Evolutionary conservation across 176 grass and related monocot species (phyloP).

Genomic region (Thinopyrum elongatum): DNA sequence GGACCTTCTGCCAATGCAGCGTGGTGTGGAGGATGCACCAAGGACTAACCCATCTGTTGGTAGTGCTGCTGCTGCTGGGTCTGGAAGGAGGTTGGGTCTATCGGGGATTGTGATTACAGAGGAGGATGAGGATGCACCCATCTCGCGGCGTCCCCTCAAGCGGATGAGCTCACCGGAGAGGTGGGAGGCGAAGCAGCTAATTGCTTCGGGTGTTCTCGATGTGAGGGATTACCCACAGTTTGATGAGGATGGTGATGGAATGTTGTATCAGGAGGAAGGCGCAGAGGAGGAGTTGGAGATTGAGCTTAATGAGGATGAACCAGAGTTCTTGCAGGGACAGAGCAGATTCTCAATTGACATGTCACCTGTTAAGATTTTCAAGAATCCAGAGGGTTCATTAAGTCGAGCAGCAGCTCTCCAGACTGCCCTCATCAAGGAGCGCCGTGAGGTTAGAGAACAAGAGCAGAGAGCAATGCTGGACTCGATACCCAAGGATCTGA

Average conservation of each 20-base stretch:
- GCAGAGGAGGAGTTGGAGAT: slow-evolving; percentile 86
- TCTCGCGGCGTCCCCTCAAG: slow-evolving; percentile 54
- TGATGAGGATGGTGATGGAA: slow-evolving; percentile 79
- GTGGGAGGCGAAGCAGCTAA: slow-evolving; percentile 92
- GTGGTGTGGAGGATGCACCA: slow-evolving; percentile 41
- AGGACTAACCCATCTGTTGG: slow-evolving; percentile 56
- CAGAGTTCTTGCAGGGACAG: slow-evolving; percentile 87
- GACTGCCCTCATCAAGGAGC: slow-evolving; percentile 91
- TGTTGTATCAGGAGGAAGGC: slow-evolving; percentile 90
- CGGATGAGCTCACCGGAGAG: slow-evolving; percentile 91
- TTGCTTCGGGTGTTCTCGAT: slow-evolving; percentile 80
- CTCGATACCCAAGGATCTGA: slow-evolving; percentile 94
- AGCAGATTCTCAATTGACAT: slow-evolving; percentile 83
- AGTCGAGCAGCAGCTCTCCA: slow-evolving; percentile 87
- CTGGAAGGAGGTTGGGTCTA: slow-evolving; percentile 55
- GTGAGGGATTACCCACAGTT: slow-evolving; percentile 69
- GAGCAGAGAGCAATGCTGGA: slow-evolving; percentile 98
- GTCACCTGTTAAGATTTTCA: slow-evolving; percentile 96
- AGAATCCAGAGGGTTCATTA: slow-evolving; percentile 93
- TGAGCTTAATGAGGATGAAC: slow-evolving; percentile 93
- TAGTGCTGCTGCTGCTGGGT: background rate
- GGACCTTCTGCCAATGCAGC: slow-evolving; percentile 71
- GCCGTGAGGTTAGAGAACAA: slow-evolving; percentile 86
- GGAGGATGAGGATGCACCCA: slow-evolving; percentile 53
- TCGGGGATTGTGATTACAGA: slow-evolving; percentile 83